These are phyloP conservation scores for Lobulomyces angularis DNA, from an alignment of 192 early-diverging fungal genomes.

Conservation along the genomic window DNA sequence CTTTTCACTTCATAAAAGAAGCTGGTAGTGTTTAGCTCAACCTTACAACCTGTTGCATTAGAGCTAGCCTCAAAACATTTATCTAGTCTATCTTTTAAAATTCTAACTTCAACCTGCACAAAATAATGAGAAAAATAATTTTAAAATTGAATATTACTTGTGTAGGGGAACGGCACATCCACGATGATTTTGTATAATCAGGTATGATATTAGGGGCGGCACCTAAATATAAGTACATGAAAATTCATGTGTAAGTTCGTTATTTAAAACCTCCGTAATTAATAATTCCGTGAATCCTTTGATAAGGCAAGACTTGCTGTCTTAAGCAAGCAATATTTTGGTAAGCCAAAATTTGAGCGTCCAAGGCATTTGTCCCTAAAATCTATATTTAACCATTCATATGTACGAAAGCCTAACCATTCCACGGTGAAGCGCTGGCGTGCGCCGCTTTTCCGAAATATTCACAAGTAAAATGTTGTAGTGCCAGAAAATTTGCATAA, in stretches of 20 bases:
- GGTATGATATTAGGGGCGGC: slow-evolving; percentile 45
- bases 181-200: slow-evolving; percentile 35
- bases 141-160: no score
- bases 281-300: slow-evolving; percentile 64
- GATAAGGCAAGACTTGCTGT: slow-evolving; percentile 49
- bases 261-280: slow-evolving; percentile 63
- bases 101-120: no score
- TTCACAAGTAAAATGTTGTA: slow-evolving; percentile 34
- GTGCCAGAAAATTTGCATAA: slow-evolving; percentile 23
- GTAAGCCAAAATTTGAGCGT: slow-evolving; percentile 56
- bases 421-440: slow-evolving; percentile 53
- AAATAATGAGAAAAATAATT: no score
- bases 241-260: slow-evolving; percentile 8
- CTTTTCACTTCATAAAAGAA: slow-evolving; percentile 44
- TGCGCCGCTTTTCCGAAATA: slow-evolving; percentile 64
- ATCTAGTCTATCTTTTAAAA: slow-evolving; percentile 35
- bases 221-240: background rate
- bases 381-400: background rate
- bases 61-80: slow-evolving; percentile 52
- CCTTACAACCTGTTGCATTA: slow-evolving; percentile 52
- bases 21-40: slow-evolving; percentile 34
- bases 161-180: no score
- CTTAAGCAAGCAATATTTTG: slow-evolving; percentile 53
- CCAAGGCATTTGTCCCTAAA: slow-evolving; percentile 63
- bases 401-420: slow-evolving; percentile 13